Percentiles rank a stretch among this genome's conserved stretches.
phyloP scores from a whole-genome alignment of 495 filamentous ascomycete genomes.

The Neurospora sp. region DNA sequence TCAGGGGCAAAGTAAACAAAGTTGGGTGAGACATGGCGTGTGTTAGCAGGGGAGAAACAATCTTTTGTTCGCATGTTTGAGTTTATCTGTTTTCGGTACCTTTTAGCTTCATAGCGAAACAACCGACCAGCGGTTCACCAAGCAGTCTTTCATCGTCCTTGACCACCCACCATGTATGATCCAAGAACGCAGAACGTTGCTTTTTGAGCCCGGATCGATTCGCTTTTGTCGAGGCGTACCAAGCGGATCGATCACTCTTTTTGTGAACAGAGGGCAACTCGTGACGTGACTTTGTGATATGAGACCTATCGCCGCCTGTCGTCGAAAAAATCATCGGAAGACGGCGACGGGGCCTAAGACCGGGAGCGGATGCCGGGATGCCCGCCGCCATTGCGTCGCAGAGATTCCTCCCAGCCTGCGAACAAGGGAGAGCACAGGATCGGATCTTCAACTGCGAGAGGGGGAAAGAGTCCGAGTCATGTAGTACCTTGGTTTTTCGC shows the following conservation, averaged over 20 bases:
- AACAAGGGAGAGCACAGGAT: neutral
- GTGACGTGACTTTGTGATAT: neutral
- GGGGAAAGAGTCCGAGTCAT: neutral
- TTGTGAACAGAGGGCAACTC: no score
- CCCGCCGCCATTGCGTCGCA: neutral
- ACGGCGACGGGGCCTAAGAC: neutral
- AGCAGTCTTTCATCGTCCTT: neutral
- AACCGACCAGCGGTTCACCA: neutral
- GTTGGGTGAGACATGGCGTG: neutral
- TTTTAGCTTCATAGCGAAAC: neutral
- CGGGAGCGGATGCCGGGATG: neutral
- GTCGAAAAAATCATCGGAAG: neutral
- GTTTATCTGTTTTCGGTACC: neutral
- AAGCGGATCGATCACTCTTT: neutral
- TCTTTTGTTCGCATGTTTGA: neutral
- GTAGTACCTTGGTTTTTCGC: neutral
- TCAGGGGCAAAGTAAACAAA: neutral
- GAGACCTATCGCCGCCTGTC: neutral
- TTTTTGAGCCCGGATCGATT: neutral
- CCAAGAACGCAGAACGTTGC: neutral
- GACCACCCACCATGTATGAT: neutral
- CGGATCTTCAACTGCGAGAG: neutral
- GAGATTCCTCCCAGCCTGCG: neutral
- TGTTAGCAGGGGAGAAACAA: neutral
- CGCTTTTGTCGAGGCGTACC: neutral